phyloP scores from a whole-genome alignment of 192 early-diverging fungal genomes.

The Paraglomus brasilianum region DNA sequence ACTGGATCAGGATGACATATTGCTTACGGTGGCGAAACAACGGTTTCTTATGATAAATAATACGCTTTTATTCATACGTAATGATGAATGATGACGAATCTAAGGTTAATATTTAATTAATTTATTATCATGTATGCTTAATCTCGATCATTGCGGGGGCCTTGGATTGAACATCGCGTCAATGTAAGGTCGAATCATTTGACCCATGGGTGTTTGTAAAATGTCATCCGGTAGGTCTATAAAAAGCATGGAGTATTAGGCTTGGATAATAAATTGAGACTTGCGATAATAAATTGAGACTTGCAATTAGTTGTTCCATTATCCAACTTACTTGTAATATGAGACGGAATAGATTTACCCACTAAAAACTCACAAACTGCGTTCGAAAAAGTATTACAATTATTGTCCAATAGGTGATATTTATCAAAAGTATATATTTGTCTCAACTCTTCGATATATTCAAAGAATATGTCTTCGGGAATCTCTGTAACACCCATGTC shows the following conservation, averaged over 20 bases:
- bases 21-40: too few relatives aligned
- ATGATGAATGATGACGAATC: too few relatives aligned
- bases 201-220: conserved; percentile 64
- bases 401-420: conserved; percentile 86
- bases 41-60: too few relatives aligned
- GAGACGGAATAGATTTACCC: conserved; percentile 67
- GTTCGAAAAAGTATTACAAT: conserved; percentile 82
- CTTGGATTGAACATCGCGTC: conserved; percentile 64
- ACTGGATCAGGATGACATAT: too few relatives aligned
- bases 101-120: too few relatives aligned
- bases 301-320: not conserved
- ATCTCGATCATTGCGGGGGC: not conserved
- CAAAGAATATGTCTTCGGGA: conserved; percentile 64
- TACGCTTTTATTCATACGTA: too few relatives aligned
- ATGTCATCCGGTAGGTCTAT: conserved; percentile 63
- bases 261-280: not conserved
- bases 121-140: too few relatives aligned
- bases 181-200: conserved; percentile 64
- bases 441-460: conserved; percentile 67
- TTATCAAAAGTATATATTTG: conserved; percentile 59
- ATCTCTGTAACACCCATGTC: conserved; percentile 79
- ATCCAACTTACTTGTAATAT: conserved; percentile 57
- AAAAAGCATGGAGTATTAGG: not conserved
- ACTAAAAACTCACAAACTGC: conserved; percentile 80
- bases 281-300: not conserved